Evolutionary conservation across 805 yeast species (phyloP).

Genomic region (Cyberlindnera maclurae): DNA sequence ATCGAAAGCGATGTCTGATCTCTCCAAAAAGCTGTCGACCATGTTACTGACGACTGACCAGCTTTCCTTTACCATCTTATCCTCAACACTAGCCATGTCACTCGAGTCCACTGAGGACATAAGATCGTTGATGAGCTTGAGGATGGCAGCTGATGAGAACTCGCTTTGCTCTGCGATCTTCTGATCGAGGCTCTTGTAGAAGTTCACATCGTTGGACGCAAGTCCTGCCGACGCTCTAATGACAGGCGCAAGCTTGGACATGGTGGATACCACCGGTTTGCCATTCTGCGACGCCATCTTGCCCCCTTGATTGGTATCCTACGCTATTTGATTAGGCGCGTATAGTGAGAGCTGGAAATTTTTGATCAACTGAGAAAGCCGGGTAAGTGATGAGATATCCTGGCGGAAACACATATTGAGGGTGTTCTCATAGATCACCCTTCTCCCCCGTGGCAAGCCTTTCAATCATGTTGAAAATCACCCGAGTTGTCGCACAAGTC

Average conservation of each 20-base stretch:
- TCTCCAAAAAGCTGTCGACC: constrained; percentile 70
- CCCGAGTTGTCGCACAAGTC: background rate
- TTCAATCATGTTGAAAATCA: background rate
- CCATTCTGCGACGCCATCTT: background rate
- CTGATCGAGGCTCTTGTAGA: constrained; percentile 57
- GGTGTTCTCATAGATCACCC: no score
- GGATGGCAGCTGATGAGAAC: constrained; percentile 33
- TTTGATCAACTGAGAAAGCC: background rate
- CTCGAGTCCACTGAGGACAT: constrained; percentile 29
- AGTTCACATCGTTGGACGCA: constrained; percentile 75
- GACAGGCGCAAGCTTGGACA: constrained; percentile 46
- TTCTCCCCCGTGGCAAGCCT: background rate
- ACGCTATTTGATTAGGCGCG: no score
- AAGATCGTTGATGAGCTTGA: constrained; percentile 40
- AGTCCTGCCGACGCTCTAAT: constrained; percentile 64
- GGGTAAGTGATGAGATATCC: constrained; percentile 1
- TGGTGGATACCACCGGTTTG: constrained; percentile 3
- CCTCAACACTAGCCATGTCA: constrained; percentile 23
- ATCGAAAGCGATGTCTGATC: constrained; percentile 64
- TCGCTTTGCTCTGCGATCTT: constrained; percentile 34
- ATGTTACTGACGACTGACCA: constrained; percentile 61
- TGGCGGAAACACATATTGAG: no score
- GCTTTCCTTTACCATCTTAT: constrained; percentile 37
- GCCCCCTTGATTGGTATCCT: no score
- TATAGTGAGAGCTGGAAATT: background rate